Evolutionary conservation across 108 stramenopile genomes (phyloP).

Genomic region (Asterionellopsis glacialis): DNA sequence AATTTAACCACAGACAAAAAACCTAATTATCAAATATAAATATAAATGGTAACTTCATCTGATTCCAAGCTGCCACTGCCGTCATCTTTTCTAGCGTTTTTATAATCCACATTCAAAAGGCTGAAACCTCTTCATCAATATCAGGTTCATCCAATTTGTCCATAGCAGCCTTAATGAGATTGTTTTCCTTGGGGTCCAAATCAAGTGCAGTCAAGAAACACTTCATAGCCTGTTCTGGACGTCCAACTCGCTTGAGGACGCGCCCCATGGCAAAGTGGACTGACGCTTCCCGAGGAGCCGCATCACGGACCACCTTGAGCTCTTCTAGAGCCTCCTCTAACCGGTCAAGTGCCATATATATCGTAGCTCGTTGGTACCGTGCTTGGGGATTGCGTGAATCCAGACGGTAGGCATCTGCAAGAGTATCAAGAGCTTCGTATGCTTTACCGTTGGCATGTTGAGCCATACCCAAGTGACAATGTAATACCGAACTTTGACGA

Average conservation of each 20-base stretch:
- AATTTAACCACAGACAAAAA: too few species aligned
- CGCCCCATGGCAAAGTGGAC: constrained; percentile 96
- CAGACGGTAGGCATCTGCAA: constrained; percentile 75
- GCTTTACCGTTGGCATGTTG: constrained; percentile 88
- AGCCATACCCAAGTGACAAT: constrained; percentile 93
- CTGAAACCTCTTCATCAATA: constrained; percentile 76
- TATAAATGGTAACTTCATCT: too few species aligned
- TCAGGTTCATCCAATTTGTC: constrained; percentile 88
- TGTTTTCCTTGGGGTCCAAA: constrained; percentile 94
- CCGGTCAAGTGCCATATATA: constrained; percentile 87
- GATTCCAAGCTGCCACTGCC: too few species aligned
- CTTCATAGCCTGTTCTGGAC: constrained; percentile 85
- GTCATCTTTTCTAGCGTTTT: too few species aligned
- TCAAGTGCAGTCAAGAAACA: constrained; percentile 94
- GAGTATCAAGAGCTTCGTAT: constrained; percentile 84
- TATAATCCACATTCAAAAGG: constrained; percentile 57
- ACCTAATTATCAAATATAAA: too few species aligned
- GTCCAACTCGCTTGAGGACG: constrained; percentile 87
- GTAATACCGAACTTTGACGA: constrained; percentile 84
- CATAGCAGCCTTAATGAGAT: constrained; percentile 89
- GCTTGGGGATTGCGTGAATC: constrained; percentile 94
- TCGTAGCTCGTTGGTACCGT: constrained; percentile 90
- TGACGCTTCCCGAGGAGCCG: constrained; percentile 88
- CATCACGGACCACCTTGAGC: constrained; percentile 85
- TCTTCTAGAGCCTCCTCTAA: constrained; percentile 83